Evolutionary conservation across 495 filamentous ascomycete genomes (phyloP).

Genomic region (Cryomyces minteri): DNA sequence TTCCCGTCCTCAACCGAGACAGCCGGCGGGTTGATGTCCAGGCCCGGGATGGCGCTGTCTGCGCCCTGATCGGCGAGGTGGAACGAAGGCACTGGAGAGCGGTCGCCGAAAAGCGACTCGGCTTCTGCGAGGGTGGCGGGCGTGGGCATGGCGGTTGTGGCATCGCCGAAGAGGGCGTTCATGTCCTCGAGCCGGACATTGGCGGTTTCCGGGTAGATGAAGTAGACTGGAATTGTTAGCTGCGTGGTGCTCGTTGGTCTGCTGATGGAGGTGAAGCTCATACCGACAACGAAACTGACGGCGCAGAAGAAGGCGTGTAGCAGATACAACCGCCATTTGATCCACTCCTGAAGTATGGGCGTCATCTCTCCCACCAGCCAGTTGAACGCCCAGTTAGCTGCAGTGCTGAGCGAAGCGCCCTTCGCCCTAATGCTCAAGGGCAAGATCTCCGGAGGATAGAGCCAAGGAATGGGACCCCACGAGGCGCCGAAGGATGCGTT

Average conservation of each 20-base stretch:
- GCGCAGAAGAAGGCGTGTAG: slow-evolving; percentile 96
- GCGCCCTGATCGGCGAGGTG: slow-evolving; percentile 34
- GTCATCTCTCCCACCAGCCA: slow-evolving; percentile 94
- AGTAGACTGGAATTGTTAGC: slow-evolving; percentile 47
- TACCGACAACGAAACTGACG: slow-evolving; percentile 89
- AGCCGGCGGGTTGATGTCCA: slow-evolving; percentile 54
- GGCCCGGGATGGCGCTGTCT: slow-evolving; percentile 47
- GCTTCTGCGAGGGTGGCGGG: slow-evolving; percentile 50
- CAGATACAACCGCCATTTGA: slow-evolving; percentile 84
- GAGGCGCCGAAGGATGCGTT: slow-evolving; percentile 96
- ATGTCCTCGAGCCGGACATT: slow-evolving; percentile 93
- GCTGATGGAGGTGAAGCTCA: slow-evolving; percentile 20
- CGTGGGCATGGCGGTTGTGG: slow-evolving; percentile 58
- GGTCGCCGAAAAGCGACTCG: slow-evolving; percentile 47
- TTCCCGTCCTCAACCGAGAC: slow-evolving; percentile 30
- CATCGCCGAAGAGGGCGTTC: slow-evolving; percentile 79
- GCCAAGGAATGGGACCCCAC: slow-evolving; percentile 98
- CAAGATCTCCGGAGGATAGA: slow-evolving; percentile 94
- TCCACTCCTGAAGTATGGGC: slow-evolving; percentile 74
- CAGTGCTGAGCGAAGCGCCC: slow-evolving; percentile 90
- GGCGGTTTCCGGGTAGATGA: slow-evolving; percentile 91
- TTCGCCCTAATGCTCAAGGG: slow-evolving; percentile 95
- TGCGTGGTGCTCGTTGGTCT: not conserved
- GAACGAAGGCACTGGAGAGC: slow-evolving; percentile 62
- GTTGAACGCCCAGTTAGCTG: slow-evolving; percentile 96